Percentiles rank a stretch among this genome's conserved stretches.
phyloP scores from a whole-genome alignment of 495 filamentous ascomycete genomes.

The Parathielavia appendiculata region DNA sequence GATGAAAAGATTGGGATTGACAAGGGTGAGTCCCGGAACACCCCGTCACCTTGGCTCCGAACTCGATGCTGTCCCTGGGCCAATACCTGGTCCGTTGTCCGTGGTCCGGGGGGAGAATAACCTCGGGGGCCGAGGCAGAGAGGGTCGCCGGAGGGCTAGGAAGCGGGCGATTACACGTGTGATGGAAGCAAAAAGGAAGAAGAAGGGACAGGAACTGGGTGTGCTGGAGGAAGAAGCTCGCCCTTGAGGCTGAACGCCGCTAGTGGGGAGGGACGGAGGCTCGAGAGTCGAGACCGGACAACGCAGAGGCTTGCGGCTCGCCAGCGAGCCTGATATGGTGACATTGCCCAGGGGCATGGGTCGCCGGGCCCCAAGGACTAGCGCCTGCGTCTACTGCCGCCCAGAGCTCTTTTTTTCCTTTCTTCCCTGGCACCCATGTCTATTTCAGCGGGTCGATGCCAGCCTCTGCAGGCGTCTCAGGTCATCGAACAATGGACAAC shows the following conservation, averaged over 20 bases:
- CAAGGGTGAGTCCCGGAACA: slow-evolving; percentile 15
- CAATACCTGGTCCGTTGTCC: neutral
- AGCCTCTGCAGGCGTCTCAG: neutral
- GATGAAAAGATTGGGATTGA: neutral
- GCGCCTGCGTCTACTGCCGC: neutral
- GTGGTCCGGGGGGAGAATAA: neutral
- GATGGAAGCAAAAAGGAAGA: slow-evolving; percentile 1
- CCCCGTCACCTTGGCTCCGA: slow-evolving; percentile 6
- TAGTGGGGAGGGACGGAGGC: neutral
- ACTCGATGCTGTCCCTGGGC: neutral
- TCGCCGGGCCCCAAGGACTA: neutral
- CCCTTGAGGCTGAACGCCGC: slow-evolving; percentile 3
- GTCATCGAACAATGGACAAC: slow-evolving; percentile 2
- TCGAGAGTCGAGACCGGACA: slow-evolving; percentile 8
- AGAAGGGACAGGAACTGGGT: neutral
- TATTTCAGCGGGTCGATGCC: neutral
- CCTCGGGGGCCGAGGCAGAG: neutral
- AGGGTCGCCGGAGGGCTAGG: slow-evolving; percentile 1
- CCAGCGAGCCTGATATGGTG: neutral
- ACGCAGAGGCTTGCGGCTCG: neutral
- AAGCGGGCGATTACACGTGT: neutral
- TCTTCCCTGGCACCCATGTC: slow-evolving; percentile 1
- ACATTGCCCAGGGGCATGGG: neutral
- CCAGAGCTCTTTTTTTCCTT: neutral
- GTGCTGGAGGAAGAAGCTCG: neutral